phyloP scores from a whole-genome alignment of 2,329 filamentous ascomycete species.

The Graphilbum sp. region DNA sequence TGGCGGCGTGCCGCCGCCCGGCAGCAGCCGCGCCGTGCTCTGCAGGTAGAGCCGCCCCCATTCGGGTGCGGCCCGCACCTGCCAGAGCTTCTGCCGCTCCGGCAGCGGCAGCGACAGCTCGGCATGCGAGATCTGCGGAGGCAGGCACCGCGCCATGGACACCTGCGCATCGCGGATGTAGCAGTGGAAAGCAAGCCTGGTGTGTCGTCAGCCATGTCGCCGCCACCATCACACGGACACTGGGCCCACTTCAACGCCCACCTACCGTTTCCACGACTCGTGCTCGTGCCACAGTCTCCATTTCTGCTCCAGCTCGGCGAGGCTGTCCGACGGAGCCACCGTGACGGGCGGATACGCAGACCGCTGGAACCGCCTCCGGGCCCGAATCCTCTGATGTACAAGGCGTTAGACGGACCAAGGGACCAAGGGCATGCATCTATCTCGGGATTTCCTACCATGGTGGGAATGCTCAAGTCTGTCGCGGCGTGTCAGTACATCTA shows the following conservation, averaged over 20 bases:
- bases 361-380: constrained; percentile 40
- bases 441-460: neutral
- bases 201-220: neutral
- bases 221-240: too few relatives aligned
- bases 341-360: constrained; percentile 34
- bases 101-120: constrained; percentile 53
- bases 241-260: neutral
- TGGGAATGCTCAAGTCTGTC: constrained; percentile 12
- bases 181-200: constrained; percentile 43
- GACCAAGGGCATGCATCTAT: too few relatives aligned
- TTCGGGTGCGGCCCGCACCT: constrained; percentile 40
- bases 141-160: constrained; percentile 49
- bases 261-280: constrained; percentile 48
- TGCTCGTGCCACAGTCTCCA: constrained; percentile 48
- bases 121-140: constrained; percentile 49
- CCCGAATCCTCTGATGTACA: constrained; percentile 30
- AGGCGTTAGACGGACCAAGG: too few relatives aligned
- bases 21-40: neutral
- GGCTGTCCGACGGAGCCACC: constrained; percentile 36
- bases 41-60: constrained; percentile 47
- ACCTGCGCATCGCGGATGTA: constrained; percentile 50
- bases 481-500: constrained; percentile 1
- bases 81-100: constrained; percentile 44
- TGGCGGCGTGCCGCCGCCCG: too few relatives aligned
- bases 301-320: constrained; percentile 40